These are phyloP conservation scores for Coemansia furcata DNA, from an alignment of 192 early-diverging fungal genomes.

Conservation along the genomic window DNA sequence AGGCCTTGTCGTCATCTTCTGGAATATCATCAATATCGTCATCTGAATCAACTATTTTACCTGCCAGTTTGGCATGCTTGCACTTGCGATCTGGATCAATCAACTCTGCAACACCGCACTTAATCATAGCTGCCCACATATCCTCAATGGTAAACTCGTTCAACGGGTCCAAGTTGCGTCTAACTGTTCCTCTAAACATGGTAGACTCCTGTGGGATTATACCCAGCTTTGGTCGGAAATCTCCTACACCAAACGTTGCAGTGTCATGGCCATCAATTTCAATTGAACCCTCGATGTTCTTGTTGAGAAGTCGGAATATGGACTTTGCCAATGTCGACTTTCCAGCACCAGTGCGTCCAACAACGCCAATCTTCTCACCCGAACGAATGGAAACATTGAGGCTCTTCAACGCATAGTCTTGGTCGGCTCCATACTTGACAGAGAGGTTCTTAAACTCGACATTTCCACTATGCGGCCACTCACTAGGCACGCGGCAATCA, in stretches of 20 bases:
- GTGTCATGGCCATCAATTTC: slow-evolving; percentile 72
- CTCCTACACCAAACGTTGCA: slow-evolving; percentile 52
- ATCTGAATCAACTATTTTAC: background rate
- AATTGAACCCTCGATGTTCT: slow-evolving; percentile 52
- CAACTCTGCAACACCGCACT: background rate
- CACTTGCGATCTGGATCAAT: background rate
- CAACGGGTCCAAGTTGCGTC: slow-evolving; percentile 67
- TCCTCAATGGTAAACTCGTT: slow-evolving; percentile 50
- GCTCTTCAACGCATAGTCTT: slow-evolving; percentile 56
- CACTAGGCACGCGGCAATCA: slow-evolving; percentile 25
- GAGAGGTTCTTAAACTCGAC: slow-evolving; percentile 57
- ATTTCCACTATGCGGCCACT: slow-evolving; percentile 64
- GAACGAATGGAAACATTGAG: slow-evolving; percentile 58
- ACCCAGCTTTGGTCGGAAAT: slow-evolving; percentile 51
- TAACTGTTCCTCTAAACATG: slow-evolving; percentile 59
- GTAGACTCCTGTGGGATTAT: slow-evolving; percentile 69
- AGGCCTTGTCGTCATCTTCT: background rate
- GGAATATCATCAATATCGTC: background rate
- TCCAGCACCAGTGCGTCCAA: slow-evolving; percentile 79
- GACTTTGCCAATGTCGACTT: slow-evolving; percentile 61
- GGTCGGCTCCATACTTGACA: slow-evolving; percentile 58
- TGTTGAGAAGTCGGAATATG: slow-evolving; percentile 66
- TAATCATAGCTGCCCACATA: slow-evolving; percentile 61
- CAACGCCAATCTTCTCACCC: slow-evolving; percentile 62
- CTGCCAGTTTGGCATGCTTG: background rate